Conservation (phyloP, 495 filamentous ascomycete species). For the Pyrenula massariospora region DNA sequence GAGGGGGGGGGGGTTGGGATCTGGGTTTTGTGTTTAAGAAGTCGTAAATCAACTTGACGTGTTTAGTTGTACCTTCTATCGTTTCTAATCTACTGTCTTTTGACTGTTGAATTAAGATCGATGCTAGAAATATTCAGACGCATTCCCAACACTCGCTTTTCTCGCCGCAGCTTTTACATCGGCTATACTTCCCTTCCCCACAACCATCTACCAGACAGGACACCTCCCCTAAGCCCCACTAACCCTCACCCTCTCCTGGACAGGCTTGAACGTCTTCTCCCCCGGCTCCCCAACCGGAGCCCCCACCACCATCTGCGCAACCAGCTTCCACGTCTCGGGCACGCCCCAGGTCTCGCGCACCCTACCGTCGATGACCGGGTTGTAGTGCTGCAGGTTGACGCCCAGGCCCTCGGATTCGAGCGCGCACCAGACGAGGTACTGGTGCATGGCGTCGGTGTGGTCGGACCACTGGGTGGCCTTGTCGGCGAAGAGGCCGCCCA, state of each 20-base stretch:
- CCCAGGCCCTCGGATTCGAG: slow-evolving; percentile 40
- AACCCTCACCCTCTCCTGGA: slow-evolving; percentile 28
- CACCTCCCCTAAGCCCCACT: neutral
- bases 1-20: neutral
- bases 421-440: slow-evolving; percentile 43
- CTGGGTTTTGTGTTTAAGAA: neutral
- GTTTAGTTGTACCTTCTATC: no score
- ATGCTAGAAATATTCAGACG: no score
- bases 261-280: slow-evolving; percentile 24
- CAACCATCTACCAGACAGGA: no score
- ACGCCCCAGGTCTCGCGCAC: slow-evolving; percentile 32
- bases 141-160: no score
- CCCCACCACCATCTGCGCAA: slow-evolving; percentile 42
- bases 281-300: slow-evolving; percentile 20
- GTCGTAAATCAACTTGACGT: no score
- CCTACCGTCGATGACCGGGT: slow-evolving; percentile 33
- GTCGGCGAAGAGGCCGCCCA: slow-evolving; percentile 29
- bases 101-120: no score
- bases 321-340: slow-evolving; percentile 32
- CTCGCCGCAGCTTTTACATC: no score
- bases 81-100: no score
- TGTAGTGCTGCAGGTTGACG: slow-evolving; percentile 46
- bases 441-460: slow-evolving; percentile 43
- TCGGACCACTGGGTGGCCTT: slow-evolving; percentile 38
- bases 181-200: no score